A percentile compares a stretch with the other conserved stretches of the same genome.
Conservation (phyloP, 495 filamentous ascomycete species). For the Rhypophila decipiens region DNA sequence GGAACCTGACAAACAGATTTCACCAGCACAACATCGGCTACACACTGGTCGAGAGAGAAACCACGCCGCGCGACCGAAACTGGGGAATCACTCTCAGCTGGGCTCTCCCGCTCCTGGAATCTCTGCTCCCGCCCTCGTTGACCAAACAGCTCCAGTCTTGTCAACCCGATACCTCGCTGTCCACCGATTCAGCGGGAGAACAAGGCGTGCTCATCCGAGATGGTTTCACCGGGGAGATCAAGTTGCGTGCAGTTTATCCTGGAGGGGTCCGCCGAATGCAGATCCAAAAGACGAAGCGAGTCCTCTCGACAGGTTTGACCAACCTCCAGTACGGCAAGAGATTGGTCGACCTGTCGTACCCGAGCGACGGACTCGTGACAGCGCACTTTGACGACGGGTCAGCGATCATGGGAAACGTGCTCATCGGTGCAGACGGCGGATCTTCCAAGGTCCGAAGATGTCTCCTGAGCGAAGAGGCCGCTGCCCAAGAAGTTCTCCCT, state of each 20-base stretch:
- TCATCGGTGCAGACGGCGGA: conserved; percentile 5
- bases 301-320: conserved; percentile 2
- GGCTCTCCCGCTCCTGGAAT: conserved; percentile 3
- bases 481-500: conserved; percentile 7
- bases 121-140: conserved; percentile 1
- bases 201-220: conserved; percentile 7
- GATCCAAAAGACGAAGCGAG: conserved; percentile 9
- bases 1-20: no score
- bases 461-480: conserved; percentile 3
- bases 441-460: conserved; percentile 4
- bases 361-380: not conserved
- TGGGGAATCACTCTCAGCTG: conserved; percentile 8
- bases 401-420: not conserved
- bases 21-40: conserved; percentile 4
- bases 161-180: conserved; percentile 6
- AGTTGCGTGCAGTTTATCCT: conserved; percentile 5
- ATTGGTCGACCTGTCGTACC: conserved; percentile 1
- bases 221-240: conserved; percentile 3
- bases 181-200: not conserved
- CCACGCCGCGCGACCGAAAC: conserved; percentile 6
- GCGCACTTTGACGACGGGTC: conserved; percentile 7
- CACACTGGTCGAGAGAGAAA: conserved; percentile 4
- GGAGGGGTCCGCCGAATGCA: conserved; percentile 7
- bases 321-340: conserved; percentile 8
- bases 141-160: not conserved